phyloP scores from a whole-genome alignment of 73 alveolate species.

The Tetrahymena elliotti region DNA sequence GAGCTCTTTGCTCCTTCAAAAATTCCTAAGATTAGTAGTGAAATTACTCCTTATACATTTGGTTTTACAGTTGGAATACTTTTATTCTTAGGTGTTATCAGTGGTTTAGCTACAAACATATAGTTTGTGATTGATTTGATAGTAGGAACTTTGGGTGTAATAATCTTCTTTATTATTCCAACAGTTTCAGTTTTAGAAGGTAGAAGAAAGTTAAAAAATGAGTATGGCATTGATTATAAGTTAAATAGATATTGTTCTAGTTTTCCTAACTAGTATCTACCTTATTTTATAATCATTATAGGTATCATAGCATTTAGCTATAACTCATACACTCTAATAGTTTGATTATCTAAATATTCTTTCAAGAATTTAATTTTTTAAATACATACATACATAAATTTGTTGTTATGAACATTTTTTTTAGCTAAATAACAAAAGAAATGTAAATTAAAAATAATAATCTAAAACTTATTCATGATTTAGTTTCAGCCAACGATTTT shows the following conservation, averaged over 20 bases:
- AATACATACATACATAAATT: too few species aligned
- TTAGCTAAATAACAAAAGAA: too few species aligned
- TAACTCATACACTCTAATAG: not conserved
- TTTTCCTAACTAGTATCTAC: not conserved
- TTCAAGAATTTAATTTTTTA: too few species aligned
- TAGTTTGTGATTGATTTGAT: not conserved
- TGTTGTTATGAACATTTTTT: too few species aligned
- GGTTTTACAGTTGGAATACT: not conserved
- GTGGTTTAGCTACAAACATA: not conserved
- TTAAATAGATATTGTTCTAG: not conserved
- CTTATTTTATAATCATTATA: not conserved
- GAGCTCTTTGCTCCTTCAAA: not conserved
- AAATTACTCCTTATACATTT: not conserved
- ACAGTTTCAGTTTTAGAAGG: not conserved
- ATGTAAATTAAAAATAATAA: too few species aligned
- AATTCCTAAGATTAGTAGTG: not conserved
- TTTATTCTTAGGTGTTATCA: not conserved
- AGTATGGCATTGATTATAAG: not conserved
- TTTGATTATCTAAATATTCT: too few species aligned
- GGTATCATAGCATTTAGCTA: not conserved
- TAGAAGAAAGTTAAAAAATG: not conserved
- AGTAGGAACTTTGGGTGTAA: not conserved
- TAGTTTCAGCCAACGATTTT: too few species aligned
- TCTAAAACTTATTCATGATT: too few species aligned
- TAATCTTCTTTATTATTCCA: not conserved